Evolutionary conservation across 2,329 filamentous ascomycete species (phyloP).

Genomic region (Metarhizium rileyi): DNA sequence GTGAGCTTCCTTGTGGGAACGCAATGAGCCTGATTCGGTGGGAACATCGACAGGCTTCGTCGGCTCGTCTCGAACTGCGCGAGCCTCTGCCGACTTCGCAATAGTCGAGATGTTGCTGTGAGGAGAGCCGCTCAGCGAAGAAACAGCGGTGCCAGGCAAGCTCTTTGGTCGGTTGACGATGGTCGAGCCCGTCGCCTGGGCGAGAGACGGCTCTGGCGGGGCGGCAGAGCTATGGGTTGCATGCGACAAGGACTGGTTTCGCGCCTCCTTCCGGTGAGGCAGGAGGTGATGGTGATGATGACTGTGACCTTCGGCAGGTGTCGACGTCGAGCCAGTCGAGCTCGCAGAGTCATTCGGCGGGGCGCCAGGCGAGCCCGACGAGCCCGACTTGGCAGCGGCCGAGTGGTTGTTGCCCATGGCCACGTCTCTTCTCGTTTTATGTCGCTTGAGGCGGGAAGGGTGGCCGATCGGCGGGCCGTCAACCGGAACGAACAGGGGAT

Average conservation of each 20-base stretch:
- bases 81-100: conserved; percentile 17
- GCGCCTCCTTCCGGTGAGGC: conserved; percentile 25
- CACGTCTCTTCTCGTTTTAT: background rate
- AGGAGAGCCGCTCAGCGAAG: conserved; percentile 38
- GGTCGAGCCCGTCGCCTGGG: conserved; percentile 49
- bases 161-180: conserved; percentile 36
- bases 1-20: conserved; percentile 27
- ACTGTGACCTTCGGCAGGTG: conserved; percentile 2
- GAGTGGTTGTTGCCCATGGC: conserved; percentile 30
- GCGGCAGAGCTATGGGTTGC: conserved; percentile 45
- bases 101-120: conserved; percentile 25
- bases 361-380: conserved; percentile 18
- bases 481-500: background rate
- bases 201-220: conserved; percentile 51
- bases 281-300: conserved; percentile 12
- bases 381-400: conserved; percentile 26
- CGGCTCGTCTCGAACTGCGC: conserved; percentile 23
- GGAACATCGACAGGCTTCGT: conserved; percentile 53
- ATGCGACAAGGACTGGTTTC: conserved; percentile 46
- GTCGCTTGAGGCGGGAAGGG: background rate
- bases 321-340: conserved; percentile 8
- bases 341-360: conserved; percentile 15
- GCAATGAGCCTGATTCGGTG: conserved; percentile 26
- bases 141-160: conserved; percentile 39
- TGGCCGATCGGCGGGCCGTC: background rate